A percentile compares a stretch with the other conserved stretches of the same genome.
phyloP scores from a whole-genome alignment of 805 yeast genomes.

The Millerozyma acaciae region DNA sequence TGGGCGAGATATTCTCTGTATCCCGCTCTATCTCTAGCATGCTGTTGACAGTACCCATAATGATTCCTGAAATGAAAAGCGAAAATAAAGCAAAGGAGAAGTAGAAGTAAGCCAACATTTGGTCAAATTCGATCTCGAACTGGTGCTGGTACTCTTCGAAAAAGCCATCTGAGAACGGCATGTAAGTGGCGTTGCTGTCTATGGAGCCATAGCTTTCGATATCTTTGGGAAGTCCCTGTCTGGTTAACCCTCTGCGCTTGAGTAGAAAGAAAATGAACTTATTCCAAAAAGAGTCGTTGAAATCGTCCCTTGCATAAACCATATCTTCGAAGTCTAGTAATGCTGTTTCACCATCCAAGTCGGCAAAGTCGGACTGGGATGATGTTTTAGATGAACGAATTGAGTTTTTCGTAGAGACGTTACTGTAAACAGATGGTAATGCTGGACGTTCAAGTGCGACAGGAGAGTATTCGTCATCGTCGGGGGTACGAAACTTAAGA shows the following conservation, averaged over 20 bases:
- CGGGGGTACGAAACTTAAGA: slow-evolving; percentile 19
- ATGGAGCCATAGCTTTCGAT: slow-evolving; percentile 26
- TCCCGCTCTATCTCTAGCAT: slow-evolving; percentile 20
- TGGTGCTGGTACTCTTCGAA: slow-evolving; percentile 20
- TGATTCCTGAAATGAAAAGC: slow-evolving; percentile 36
- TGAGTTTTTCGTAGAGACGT: no score
- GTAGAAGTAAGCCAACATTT: slow-evolving; percentile 32
- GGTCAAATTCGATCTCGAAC: slow-evolving; percentile 34
- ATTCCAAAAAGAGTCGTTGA: slow-evolving; percentile 12
- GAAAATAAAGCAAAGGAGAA: slow-evolving; percentile 33
- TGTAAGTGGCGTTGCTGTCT: slow-evolving; percentile 31
- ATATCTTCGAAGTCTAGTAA: neutral
- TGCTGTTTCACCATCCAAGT: neutral
- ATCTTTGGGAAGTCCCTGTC: slow-evolving; percentile 2
- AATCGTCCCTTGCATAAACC: neutral
- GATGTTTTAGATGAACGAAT: no score
- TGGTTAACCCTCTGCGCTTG: no score
- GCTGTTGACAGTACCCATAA: slow-evolving; percentile 36
- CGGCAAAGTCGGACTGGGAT: neutral
- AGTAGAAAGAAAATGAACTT: slow-evolving; percentile 13
- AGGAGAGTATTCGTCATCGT: slow-evolving; percentile 1
- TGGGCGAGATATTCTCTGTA: slow-evolving; percentile 20
- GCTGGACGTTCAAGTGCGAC: neutral
- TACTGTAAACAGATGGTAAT: no score
- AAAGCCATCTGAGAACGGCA: no score